These are phyloP conservation scores for Zymoseptoria brevis DNA, from an alignment of 2,329 filamentous ascomycete species.

Conservation along the genomic window DNA sequence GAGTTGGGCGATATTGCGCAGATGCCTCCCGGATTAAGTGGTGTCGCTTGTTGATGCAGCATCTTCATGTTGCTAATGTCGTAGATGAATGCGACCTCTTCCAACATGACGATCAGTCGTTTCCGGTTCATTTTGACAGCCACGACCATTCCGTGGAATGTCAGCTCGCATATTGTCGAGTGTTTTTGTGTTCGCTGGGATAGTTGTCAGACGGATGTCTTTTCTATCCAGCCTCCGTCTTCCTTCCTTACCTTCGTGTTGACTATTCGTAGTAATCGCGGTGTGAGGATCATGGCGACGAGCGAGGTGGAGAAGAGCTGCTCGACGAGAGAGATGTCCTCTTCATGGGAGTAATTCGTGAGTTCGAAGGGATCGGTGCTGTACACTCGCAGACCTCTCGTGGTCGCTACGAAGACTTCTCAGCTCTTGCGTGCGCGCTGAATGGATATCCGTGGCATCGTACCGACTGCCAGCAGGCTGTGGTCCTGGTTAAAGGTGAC, in stretches of 20 bases:
- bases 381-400: slow-evolving; percentile 91
- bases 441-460: slow-evolving; percentile 25
- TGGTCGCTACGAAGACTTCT: slow-evolving; percentile 56
- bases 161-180: slow-evolving; percentile 94
- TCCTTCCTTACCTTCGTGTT: slow-evolving; percentile 73
- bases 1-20: slow-evolving; percentile 90
- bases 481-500: slow-evolving; percentile 99
- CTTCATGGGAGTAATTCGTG: slow-evolving; percentile 84
- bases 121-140: slow-evolving; percentile 92
- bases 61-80: slow-evolving; percentile 98
- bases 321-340: slow-evolving; percentile 88
- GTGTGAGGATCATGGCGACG: slow-evolving; percentile 86
- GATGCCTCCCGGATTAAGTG: slow-evolving; percentile 78
- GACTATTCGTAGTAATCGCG: slow-evolving; percentile 85
- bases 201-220: slow-evolving; percentile 14
- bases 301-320: slow-evolving; percentile 98
- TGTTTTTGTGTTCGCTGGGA: slow-evolving; percentile 43
- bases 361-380: slow-evolving; percentile 94
- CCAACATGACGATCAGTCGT: slow-evolving; percentile 82
- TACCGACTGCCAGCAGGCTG: slow-evolving; percentile 91
- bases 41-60: slow-evolving; percentile 84
- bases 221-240: background rate
- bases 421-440: slow-evolving; percentile 5
- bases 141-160: slow-evolving; percentile 91
- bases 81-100: slow-evolving; percentile 96